These are phyloP conservation scores for Evernia prunastri DNA, from an alignment of 495 filamentous ascomycete genomes.

Conservation along the genomic window DNA sequence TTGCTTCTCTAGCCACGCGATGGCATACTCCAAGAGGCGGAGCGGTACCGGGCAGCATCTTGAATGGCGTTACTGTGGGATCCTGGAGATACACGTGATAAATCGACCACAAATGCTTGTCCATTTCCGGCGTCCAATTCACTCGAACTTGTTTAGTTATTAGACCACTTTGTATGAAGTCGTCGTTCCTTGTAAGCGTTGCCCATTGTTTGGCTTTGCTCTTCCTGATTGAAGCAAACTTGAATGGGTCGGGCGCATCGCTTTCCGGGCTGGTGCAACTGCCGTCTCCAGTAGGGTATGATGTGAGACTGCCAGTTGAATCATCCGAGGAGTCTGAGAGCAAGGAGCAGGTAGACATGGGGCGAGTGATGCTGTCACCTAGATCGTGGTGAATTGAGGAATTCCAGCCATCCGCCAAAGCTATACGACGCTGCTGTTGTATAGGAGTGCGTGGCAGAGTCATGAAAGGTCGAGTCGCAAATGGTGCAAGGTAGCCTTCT, in stretches of 20 bases:
- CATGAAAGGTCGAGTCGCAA: constrained; percentile 41
- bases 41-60: constrained; percentile 75
- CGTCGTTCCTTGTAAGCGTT: constrained; percentile 28
- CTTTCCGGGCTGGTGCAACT: constrained; percentile 65
- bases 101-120: constrained; percentile 86
- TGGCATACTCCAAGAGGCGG: constrained; percentile 86
- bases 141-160: constrained; percentile 13
- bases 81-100: constrained; percentile 85
- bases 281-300: constrained; percentile 57
- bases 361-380: constrained; percentile 44
- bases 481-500: constrained; percentile 44
- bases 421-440: constrained; percentile 44
- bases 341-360: constrained; percentile 53
- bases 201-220: constrained; percentile 38
- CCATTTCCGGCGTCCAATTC: constrained; percentile 82
- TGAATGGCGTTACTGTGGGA: constrained; percentile 89
- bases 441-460: constrained; percentile 58
- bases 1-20: constrained; percentile 80
- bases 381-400: constrained; percentile 33
- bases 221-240: constrained; percentile 37
- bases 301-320: constrained; percentile 57
- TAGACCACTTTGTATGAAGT: constrained; percentile 12
- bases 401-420: constrained; percentile 31
- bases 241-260: constrained; percentile 51
- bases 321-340: constrained; percentile 65